Percentiles rank a stretch among this genome's conserved stretches.
phyloP scores from a whole-genome alignment of 768 basidiomycete genomes.

The Omphalotus guepiniiformis region DNA sequence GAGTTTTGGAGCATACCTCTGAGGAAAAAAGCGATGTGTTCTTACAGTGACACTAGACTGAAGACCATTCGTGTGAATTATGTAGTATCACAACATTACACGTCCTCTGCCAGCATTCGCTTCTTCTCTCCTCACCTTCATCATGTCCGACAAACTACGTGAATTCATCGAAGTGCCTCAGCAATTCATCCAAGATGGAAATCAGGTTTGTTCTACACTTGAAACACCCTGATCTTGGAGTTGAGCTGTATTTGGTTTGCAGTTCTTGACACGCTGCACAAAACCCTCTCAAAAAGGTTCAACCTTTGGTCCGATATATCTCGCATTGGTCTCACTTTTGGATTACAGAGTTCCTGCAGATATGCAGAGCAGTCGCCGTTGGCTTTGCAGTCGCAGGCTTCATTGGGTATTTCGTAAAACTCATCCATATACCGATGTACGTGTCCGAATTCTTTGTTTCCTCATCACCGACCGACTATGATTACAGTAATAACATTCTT shows the following conservation, averaged over 20 bases:
- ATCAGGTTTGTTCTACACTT: slow-evolving; percentile 58
- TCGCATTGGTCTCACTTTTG: slow-evolving; percentile 4
- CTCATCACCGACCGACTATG: slow-evolving; percentile 14
- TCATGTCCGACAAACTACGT: slow-evolving; percentile 86
- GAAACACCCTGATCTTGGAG: neutral
- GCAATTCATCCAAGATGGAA: slow-evolving; percentile 89
- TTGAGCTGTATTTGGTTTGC: slow-evolving; percentile 16
- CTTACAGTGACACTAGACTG: no score
- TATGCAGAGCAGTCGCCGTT: slow-evolving; percentile 93
- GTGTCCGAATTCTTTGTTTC: slow-evolving; percentile 34
- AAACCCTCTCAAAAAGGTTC: slow-evolving; percentile 95
- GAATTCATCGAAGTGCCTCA: slow-evolving; percentile 91
- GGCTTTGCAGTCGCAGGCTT: slow-evolving; percentile 99
- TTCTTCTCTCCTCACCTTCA: slow-evolving; percentile 21
- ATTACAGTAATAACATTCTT: slow-evolving; percentile 87
- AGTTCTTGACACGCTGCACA: slow-evolving; percentile 97
- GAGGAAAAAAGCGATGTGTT: no score
- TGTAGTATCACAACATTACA: no score
- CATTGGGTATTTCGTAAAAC: slow-evolving; percentile 98
- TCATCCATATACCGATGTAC: slow-evolving; percentile 97
- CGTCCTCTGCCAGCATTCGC: slow-evolving; percentile 28
- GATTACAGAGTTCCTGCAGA: slow-evolving; percentile 86
- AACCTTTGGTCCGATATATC: slow-evolving; percentile 6
- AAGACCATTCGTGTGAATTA: slow-evolving; percentile 8
- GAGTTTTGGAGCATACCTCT: no score